Evolutionary conservation across 306 rosid species (phyloP).

Genomic region (Hippophae tibetana): DNA sequence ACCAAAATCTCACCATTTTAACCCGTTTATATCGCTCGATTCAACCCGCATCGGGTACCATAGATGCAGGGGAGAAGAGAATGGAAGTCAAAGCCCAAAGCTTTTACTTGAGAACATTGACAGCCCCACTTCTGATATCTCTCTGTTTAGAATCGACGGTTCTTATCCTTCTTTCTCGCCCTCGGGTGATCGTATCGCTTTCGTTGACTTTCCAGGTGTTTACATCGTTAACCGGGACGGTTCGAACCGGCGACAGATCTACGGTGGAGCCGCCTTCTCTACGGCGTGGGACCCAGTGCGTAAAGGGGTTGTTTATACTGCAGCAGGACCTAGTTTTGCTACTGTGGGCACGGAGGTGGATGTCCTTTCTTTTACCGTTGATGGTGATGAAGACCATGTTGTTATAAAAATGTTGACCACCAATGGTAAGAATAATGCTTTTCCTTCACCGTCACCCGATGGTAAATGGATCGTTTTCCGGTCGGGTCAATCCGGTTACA

Average conservation of each 20-base stretch:
- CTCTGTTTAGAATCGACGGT: conserved; percentile 58
- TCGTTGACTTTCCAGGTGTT: conserved; percentile 44
- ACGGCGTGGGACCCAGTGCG: conserved; percentile 70
- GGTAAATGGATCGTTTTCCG: conserved; percentile 80
- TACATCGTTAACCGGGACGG: conserved; percentile 66
- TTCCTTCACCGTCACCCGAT: conserved; percentile 62
- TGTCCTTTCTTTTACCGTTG: conserved; percentile 45
- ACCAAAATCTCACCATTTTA: conserved; percentile 53
- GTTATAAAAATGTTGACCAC: conserved; percentile 42
- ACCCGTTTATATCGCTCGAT: conserved; percentile 81
- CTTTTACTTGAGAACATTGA: conserved; percentile 43
- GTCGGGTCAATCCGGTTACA: conserved; percentile 61
- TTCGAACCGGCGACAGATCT: conserved; percentile 45
- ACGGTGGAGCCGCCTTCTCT: conserved; percentile 36
- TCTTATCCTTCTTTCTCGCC: conserved; percentile 74
- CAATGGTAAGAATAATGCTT: conserved; percentile 74
- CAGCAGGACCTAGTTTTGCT: conserved; percentile 57
- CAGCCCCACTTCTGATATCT: conserved; percentile 40
- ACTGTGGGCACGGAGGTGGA: conserved; percentile 51
- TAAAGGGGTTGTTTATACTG: conserved; percentile 46
- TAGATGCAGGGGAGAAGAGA: conserved; percentile 51
- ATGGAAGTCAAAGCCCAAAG: conserved; percentile 19
- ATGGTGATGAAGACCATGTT: conserved; percentile 5
- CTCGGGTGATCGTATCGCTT: conserved; percentile 50
- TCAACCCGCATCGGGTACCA: conserved; percentile 63